Base-by-base conservation (phyloP, 768 basidiomycete species). In the Amanita rimosa region DNA sequence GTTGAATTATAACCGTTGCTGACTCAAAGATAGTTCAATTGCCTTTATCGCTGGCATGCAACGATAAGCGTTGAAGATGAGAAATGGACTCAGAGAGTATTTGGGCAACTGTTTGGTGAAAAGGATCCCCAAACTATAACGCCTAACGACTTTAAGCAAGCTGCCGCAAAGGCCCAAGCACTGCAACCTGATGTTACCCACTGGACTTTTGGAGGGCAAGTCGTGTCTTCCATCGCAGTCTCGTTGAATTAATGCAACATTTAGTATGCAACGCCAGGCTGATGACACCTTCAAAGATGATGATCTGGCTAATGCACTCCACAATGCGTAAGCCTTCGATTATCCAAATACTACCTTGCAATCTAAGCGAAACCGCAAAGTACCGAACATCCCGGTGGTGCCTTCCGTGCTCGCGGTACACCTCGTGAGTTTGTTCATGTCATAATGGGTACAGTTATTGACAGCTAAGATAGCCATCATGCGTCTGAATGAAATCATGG, bases 41-140 rank as follows among this genome's bases (percentile, higher is more conserved):
- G 83, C 56, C 65, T 91, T 48, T 91, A 91, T 62, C 76, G 85
- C 16, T 72, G 89, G 89, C 89, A 92, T 40, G 82, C 89, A 1
- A 89, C 88, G 0, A 86, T 83, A 0, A 87, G 83, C 38, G 55
- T 58, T 13, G 71, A 74, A 46, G 88, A 90, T 46, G 88, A 85
- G 58, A 62, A 78, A 49, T 90, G 85, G 85, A 75, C 81, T 2
- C 57, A 64, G 31, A 24, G 58, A 16, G 61, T 78, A 14, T 78
- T 85, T 56, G 53, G 55, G 24, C 49, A 70, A 4, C 50, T 81
- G 34, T 89, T 88, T 62, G 67, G 70, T 0, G 74, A 66, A 3
- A 77, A 78, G 55, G 50, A 67, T 0, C 63, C 70, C 2, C 77
- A 85, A 1, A 57, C 74, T 14, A 58, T 73, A 13, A 67, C 67